phyloP scores from a whole-genome alignment of 805 yeast genomes.

The Priceomyces carsonii region DNA sequence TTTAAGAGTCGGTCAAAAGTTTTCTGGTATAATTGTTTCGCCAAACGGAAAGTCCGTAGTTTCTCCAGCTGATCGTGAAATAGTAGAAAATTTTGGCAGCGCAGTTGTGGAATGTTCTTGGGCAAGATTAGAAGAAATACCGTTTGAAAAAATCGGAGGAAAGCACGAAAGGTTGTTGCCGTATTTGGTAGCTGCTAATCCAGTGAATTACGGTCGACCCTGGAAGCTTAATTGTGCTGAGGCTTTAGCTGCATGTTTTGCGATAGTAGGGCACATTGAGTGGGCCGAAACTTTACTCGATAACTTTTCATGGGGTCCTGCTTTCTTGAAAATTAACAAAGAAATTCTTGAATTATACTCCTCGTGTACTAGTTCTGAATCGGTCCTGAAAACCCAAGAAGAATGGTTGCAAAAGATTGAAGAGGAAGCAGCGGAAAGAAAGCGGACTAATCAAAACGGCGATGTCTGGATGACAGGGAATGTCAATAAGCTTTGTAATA shows the following conservation, averaged over 20 bases:
- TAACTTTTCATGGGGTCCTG: constrained; percentile 92
- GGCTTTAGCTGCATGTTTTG: constrained; percentile 95
- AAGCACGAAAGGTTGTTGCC: constrained; percentile 84
- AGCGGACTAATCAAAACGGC: constrained; percentile 48
- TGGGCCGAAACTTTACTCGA: constrained; percentile 80
- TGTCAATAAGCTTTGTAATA: constrained; percentile 49
- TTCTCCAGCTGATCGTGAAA: constrained; percentile 79
- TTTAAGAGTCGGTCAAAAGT: constrained; percentile 89
- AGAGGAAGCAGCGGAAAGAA: constrained; percentile 62
- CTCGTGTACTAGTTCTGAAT: constrained; percentile 76
- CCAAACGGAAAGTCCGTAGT: constrained; percentile 91
- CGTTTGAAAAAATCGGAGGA: constrained; percentile 91
- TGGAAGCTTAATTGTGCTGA: constrained; percentile 97
- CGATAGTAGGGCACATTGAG: constrained; percentile 86
- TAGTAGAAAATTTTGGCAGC: constrained; percentile 82
- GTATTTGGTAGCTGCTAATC: constrained; percentile 92
- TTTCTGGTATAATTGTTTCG: constrained; percentile 85
- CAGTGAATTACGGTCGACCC: constrained; percentile 95
- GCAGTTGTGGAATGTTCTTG: constrained; percentile 99
- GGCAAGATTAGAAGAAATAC: constrained; percentile 98
- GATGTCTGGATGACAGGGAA: constrained; percentile 83
- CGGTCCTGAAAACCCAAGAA: constrained; percentile 70
- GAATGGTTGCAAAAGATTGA: constrained; percentile 72
- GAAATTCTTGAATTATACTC: constrained; percentile 77
- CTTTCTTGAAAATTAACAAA: constrained; percentile 77